Evolutionary conservation across 75 land plant genomes (phyloP).

Genomic region (Picea glauca): DNA sequence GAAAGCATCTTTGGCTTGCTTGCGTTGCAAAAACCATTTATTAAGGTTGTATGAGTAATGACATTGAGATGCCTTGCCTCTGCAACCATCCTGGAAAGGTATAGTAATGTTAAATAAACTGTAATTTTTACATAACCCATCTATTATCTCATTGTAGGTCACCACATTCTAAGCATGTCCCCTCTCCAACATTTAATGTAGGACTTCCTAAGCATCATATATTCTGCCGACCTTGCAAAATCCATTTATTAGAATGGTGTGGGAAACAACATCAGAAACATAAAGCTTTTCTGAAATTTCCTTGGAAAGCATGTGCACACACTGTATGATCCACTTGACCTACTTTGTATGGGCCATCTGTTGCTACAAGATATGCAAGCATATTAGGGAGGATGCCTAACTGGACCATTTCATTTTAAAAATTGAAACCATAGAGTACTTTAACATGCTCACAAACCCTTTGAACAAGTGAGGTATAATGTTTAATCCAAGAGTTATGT

Average conservation of each 20-base stretch:
- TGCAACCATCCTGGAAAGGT: slow-evolving; percentile 32
- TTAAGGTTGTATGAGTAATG: slow-evolving; percentile 66
- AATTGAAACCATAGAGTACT: slow-evolving; percentile 30
- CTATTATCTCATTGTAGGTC: slow-evolving; percentile 44
- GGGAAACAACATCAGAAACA: slow-evolving; percentile 63
- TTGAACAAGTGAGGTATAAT: slow-evolving; percentile 36
- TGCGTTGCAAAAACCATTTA: slow-evolving; percentile 64
- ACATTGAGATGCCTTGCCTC: slow-evolving; percentile 46
- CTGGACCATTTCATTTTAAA: slow-evolving; percentile 33
- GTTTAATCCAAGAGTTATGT: slow-evolving; percentile 51
- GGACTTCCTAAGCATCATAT: slow-evolving; percentile 37
- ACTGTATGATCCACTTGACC: slow-evolving; percentile 43
- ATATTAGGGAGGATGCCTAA: slow-evolving; percentile 49
- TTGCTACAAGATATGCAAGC: slow-evolving; percentile 50
- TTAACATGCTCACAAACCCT: slow-evolving; percentile 26
- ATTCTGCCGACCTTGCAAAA: slow-evolving; percentile 53
- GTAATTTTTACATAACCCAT: slow-evolving; percentile 49
- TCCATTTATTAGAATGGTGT: slow-evolving; percentile 68
- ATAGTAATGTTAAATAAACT: slow-evolving; percentile 32
- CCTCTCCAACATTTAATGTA: slow-evolving; percentile 49
- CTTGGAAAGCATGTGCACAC: slow-evolving; percentile 20
- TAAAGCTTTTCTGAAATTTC: slow-evolving; percentile 35
- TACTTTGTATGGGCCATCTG: slow-evolving; percentile 38
- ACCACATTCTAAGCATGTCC: slow-evolving; percentile 43
- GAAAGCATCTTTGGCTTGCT: slow-evolving; percentile 63